These are phyloP conservation scores for Pichia inconspicua DNA, from an alignment of 1,139 yeast species.

Conservation along the genomic window DNA sequence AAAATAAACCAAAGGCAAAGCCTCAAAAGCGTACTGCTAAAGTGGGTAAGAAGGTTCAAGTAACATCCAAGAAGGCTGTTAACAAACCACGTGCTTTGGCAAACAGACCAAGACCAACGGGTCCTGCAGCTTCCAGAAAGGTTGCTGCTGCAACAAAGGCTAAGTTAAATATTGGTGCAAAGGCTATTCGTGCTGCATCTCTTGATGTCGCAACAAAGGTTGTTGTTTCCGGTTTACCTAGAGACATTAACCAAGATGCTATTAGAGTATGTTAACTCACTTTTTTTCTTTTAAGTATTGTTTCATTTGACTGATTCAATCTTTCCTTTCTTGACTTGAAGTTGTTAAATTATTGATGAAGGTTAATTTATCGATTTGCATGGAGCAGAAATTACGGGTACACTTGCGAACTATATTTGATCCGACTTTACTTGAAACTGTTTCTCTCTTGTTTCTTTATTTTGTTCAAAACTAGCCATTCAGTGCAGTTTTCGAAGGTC, in stretches of 20 bases:
- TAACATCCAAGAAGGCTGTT: slow-evolving; percentile 19
- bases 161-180: neutral
- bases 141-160: slow-evolving; percentile 9
- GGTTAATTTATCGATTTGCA: neutral
- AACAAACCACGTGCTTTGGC: slow-evolving; percentile 10
- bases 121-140: slow-evolving; percentile 12
- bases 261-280: slow-evolving; percentile 61
- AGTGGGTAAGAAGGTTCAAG: slow-evolving; percentile 28
- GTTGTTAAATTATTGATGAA: neutral
- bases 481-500: neutral
- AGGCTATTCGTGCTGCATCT: slow-evolving; percentile 22
- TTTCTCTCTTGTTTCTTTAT: neutral
- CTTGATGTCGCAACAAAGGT: slow-evolving; percentile 63
- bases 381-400: neutral
- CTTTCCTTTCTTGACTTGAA: neutral
- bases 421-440: neutral
- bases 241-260: slow-evolving; percentile 68
- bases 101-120: slow-evolving; percentile 9
- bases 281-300: neutral
- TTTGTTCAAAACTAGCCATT: neutral
- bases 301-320: neutral
- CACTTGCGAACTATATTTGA: neutral
- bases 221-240: slow-evolving; percentile 70
- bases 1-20: slow-evolving; percentile 29
- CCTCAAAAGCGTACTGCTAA: slow-evolving; percentile 26